These are phyloP conservation scores for Coniochaeta hoffmannii DNA, from an alignment of 2,329 filamentous ascomycete genomes.

Conservation along the genomic window DNA sequence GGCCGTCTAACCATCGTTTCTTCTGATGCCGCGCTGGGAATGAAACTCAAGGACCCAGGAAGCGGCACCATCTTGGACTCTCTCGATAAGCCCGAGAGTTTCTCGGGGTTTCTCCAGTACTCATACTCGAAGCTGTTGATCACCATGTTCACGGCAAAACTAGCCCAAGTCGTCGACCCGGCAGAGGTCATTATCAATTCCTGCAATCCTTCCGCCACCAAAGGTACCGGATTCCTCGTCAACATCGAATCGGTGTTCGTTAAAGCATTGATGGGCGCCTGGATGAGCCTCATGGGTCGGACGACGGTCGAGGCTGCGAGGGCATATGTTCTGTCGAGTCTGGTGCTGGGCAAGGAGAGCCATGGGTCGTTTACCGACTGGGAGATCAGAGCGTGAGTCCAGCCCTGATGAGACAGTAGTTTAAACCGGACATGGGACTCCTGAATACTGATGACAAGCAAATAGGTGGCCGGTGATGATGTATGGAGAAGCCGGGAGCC, in stretches of 20 bases:
- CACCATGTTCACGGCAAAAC: conserved; percentile 8
- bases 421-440: too few relatives aligned
- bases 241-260: background rate
- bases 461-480: background rate
- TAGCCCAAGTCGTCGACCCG: conserved; percentile 9
- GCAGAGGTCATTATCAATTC: conserved; percentile 16
- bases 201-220: conserved; percentile 13
- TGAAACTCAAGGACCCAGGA: conserved; percentile 10
- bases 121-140: conserved; percentile 15
- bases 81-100: background rate
- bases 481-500: background rate
- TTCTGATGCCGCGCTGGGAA: conserved; percentile 16
- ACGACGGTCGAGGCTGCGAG: conserved; percentile 10
- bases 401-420: background rate
- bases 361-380: conserved; percentile 16
- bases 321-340: conserved; percentile 13
- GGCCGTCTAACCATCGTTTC: conserved; percentile 17
- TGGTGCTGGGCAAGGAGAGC: conserved; percentile 13
- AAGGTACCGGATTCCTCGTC: conserved; percentile 11
- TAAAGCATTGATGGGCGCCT: background rate
- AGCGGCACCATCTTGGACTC: conserved; percentile 5
- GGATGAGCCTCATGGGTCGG: conserved; percentile 8
- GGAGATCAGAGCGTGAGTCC: conserved; percentile 16
- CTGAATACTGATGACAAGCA: background rate
- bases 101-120: conserved; percentile 11